A percentile compares a stretch with the other conserved stretches of the same genome.
phyloP scores from a whole-genome alignment of 2,329 filamentous ascomycete species.

The Blumeriella jaapii region DNA sequence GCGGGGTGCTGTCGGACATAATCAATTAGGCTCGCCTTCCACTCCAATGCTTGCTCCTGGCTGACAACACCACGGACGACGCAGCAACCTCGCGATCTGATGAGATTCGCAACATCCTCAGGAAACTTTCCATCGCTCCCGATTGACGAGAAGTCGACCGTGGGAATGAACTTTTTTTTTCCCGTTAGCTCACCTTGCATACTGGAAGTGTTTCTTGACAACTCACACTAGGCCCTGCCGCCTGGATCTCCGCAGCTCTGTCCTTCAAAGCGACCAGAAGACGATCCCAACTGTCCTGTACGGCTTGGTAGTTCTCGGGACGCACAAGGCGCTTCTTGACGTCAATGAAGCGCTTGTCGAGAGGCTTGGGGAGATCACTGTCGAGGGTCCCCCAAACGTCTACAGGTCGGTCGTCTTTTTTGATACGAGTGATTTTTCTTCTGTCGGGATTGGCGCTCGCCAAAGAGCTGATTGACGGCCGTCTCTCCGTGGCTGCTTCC shows the following conservation, averaged over 20 bases:
- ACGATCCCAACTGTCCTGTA: constrained; percentile 7
- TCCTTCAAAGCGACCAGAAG: constrained; percentile 4
- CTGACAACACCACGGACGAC: constrained; percentile 6
- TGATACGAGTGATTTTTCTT: constrained; percentile 1
- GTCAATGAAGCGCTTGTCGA: constrained; percentile 3
- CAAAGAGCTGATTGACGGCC: background rate
- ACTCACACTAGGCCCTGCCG: constrained; percentile 1
- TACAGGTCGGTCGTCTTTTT: background rate
- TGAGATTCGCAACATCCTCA: constrained; percentile 4
- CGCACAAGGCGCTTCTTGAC: constrained; percentile 5
- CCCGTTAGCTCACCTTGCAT: background rate
- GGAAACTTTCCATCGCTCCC: constrained; percentile 4
- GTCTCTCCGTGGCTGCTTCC: background rate
- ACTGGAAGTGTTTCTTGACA: background rate
- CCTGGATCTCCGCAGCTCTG: constrained; percentile 4
- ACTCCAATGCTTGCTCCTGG: constrained; percentile 6
- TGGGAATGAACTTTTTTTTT: constrained; percentile 4
- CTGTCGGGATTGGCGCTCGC: background rate
- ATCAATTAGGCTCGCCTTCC: constrained; percentile 4
- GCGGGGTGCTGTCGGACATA: constrained; percentile 5
- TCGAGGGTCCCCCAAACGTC: background rate
- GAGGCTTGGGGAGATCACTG: constrained; percentile 3
- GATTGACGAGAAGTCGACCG: constrained; percentile 5
- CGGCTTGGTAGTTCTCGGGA: constrained; percentile 2
- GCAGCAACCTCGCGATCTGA: constrained; percentile 7